These are phyloP conservation scores for Eragrostis nindensis DNA, from an alignment of 176 grass and related monocot genomes.

Conservation along the genomic window DNA sequence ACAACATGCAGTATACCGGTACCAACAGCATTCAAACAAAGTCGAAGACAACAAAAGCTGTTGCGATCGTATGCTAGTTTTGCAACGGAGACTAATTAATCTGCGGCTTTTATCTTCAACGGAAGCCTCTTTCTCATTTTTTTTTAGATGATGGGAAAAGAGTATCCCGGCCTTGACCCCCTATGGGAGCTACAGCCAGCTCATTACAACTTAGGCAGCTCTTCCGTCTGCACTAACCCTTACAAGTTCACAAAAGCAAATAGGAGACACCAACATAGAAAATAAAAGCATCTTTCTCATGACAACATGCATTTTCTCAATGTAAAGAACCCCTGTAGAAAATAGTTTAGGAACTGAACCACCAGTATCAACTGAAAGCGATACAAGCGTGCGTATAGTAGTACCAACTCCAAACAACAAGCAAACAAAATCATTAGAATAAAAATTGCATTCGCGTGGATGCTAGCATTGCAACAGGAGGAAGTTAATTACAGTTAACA, in stretches of 20 bases:
- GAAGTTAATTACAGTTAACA: too few species aligned
- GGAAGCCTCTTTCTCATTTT: too few species aligned
- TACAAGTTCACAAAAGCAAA: not conserved
- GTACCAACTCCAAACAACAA: not conserved
- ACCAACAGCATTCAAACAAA: constrained; percentile 35
- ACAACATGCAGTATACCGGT: not conserved
- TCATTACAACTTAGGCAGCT: too few species aligned
- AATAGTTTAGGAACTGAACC: not conserved
- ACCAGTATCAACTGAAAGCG: not conserved
- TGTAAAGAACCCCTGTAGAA: too few species aligned
- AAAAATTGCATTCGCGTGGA: not conserved
- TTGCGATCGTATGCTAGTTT: constrained; percentile 17
- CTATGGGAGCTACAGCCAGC: too few species aligned
- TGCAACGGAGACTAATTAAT: not conserved
- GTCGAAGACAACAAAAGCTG: not conserved
- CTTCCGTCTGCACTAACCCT: too few species aligned
- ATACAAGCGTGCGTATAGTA: not conserved
- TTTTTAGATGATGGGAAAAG: too few species aligned
- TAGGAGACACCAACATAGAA: too few species aligned
- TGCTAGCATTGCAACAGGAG: not conserved
- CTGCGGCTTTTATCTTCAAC: not conserved
- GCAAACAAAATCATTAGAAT: not conserved
- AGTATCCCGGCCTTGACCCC: too few species aligned
- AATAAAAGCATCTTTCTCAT: too few species aligned
- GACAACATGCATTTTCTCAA: not conserved